Percentiles rank a stretch among this genome's conserved stretches.
These are phyloP conservation scores for Monilinia fructigena DNA, from an alignment of 2,329 filamentous ascomycete genomes.

Conservation along the genomic window DNA sequence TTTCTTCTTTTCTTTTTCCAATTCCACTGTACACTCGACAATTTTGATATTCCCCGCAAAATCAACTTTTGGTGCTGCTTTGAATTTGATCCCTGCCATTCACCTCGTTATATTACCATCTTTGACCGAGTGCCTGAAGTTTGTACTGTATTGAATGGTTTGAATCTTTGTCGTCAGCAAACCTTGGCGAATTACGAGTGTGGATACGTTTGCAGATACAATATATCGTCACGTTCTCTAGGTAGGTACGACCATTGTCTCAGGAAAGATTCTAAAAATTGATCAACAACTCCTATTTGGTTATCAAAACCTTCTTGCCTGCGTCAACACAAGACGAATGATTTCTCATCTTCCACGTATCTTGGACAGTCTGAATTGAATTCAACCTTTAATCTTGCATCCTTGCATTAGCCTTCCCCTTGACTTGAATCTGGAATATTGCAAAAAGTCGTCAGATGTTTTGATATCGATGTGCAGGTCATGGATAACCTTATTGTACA, in stretches of 20 bases:
- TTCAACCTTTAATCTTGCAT: background rate
- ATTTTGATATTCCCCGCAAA: background rate
- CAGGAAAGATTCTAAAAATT: background rate
- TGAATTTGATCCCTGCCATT: background rate
- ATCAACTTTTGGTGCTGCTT: constrained; percentile 1
- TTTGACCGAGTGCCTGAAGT: background rate
- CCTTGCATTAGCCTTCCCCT: too few relatives aligned
- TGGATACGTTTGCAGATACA: constrained; percentile 13
- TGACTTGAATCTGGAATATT: background rate
- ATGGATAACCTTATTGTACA: too few relatives aligned
- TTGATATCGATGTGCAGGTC: background rate
- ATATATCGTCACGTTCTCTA: background rate
- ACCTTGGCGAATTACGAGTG: background rate
- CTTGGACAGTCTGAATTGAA: background rate
- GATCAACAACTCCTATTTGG: background rate
- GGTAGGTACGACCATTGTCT: background rate
- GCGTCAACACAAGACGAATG: background rate
- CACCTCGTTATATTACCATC: background rate
- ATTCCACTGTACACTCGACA: too few relatives aligned
- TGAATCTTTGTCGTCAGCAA: constrained; percentile 10
- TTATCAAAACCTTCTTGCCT: background rate
- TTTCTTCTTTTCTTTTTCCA: background rate
- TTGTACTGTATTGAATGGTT: background rate
- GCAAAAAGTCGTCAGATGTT: constrained; percentile 2
- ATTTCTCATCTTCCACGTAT: background rate